Conservation (phyloP, 148 eudicot genomes). For the Rhododendron griersonianum region DNA sequence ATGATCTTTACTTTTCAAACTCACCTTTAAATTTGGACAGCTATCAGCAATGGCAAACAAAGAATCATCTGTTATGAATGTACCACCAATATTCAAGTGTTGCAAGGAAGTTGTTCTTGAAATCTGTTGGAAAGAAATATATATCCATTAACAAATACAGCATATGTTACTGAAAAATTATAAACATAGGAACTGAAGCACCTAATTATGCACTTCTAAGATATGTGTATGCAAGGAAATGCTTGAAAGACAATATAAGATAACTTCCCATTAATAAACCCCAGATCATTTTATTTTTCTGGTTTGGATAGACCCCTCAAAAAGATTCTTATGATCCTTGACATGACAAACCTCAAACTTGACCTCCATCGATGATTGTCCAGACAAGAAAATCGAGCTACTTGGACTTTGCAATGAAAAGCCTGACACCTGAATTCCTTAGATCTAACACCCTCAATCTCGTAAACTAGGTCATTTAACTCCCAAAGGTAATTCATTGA, state of each 20-base stretch:
- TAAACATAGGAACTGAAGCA: background rate
- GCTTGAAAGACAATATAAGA: background rate
- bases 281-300: background rate
- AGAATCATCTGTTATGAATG: conserved; percentile 74
- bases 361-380: background rate
- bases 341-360: background rate
- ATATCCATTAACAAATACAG: background rate
- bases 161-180: background rate
- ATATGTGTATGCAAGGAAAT: background rate
- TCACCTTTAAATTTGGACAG: conserved; percentile 71
- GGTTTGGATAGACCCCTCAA: background rate
- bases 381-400: background rate
- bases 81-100: conserved; percentile 83
- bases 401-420: background rate
- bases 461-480: background rate
- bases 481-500: background rate
- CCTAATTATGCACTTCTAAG: background rate
- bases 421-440: background rate
- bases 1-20: background rate
- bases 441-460: background rate
- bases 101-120: conserved; percentile 67
- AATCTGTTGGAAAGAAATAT: conserved; percentile 35
- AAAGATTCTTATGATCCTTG: background rate
- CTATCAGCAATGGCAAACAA: conserved; percentile 70
- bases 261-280: background rate